Percentiles rank a stretch among this genome's conserved stretches.
phyloP scores from a whole-genome alignment of 2,329 filamentous ascomycete genomes.

The Penicillium sp. region DNA sequence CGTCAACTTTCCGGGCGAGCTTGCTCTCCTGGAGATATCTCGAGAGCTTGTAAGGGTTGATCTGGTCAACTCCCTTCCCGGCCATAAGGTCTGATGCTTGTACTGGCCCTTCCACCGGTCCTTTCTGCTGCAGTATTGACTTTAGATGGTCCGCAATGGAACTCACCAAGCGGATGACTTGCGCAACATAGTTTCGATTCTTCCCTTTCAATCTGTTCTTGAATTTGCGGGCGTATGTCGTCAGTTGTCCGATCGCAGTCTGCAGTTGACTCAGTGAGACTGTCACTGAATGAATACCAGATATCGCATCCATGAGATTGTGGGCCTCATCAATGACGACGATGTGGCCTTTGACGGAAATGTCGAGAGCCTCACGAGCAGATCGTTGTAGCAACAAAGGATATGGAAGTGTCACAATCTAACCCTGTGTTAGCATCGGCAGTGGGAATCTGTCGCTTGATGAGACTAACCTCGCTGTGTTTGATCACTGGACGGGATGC shows the following conservation, averaged over 20 bases:
- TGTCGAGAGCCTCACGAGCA: conserved; percentile 78
- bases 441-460: not conserved
- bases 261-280: conserved; percentile 70
- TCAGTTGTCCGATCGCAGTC: conserved; percentile 69
- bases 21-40: conserved; percentile 89
- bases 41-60: conserved; percentile 86
- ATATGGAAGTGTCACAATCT: conserved; percentile 88
- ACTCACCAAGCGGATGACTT: conserved; percentile 77
- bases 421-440: not conserved
- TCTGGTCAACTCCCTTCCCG: conserved; percentile 86
- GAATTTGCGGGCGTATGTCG: conserved; percentile 79
- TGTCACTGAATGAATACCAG: conserved; percentile 77
- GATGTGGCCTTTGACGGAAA: conserved; percentile 81
- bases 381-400: conserved; percentile 82
- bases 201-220: conserved; percentile 83
- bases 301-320: conserved; percentile 93
- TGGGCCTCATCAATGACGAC: conserved; percentile 98
- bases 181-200: conserved; percentile 86
- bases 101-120: conserved; percentile 62
- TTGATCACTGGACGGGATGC: conserved; percentile 82
- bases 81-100: conserved; percentile 69
- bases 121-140: conserved; percentile 39
- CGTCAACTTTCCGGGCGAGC: conserved; percentile 88
- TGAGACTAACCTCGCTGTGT: conserved; percentile 61
- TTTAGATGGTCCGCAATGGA: conserved; percentile 69